Conservation (phyloP, 1,139 yeast species). For the Geotrichum histeridarum region DNA sequence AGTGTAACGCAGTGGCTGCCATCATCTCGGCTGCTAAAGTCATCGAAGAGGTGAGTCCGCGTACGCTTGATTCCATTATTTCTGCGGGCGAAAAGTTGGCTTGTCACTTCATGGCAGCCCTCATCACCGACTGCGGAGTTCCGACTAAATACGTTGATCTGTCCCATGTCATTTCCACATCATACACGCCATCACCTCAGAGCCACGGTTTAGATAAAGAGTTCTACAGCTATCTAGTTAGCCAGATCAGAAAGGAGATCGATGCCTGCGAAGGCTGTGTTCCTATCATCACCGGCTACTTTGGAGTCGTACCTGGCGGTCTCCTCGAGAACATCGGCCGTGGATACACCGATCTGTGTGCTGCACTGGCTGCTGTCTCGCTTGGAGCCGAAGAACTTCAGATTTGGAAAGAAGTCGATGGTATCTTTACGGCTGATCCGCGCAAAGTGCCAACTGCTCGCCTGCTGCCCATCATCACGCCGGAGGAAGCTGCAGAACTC, state of each 20-base stretch:
- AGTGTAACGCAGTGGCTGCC: constrained; percentile 62
- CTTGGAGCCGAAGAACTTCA: constrained; percentile 87
- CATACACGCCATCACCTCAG: background rate
- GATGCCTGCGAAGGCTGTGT: constrained; percentile 47
- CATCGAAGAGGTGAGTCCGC: constrained; percentile 84
- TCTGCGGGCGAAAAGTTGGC: constrained; percentile 90
- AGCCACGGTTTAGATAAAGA: constrained; percentile 6
- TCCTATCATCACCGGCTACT: constrained; percentile 93
- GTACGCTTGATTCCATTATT: constrained; percentile 86
- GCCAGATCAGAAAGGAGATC: constrained; percentile 46
- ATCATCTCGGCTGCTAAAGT: constrained; percentile 81
- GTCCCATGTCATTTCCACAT: constrained; percentile 50
- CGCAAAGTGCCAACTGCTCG: constrained; percentile 90
- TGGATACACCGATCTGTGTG: constrained; percentile 96
- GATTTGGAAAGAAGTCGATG: constrained; percentile 98
- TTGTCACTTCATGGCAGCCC: constrained; percentile 80
- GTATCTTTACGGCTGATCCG: constrained; percentile 97
- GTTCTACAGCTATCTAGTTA: background rate
- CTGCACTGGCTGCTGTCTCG: constrained; percentile 94
- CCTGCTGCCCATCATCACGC: constrained; percentile 80
- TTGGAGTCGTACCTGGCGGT: constrained; percentile 94
- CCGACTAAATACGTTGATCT: constrained; percentile 75
- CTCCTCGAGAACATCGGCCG: constrained; percentile 87
- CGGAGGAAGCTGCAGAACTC: constrained; percentile 97
- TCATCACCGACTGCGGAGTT: constrained; percentile 75